A percentile compares a stretch with the other conserved stretches of the same genome.
Conservation (phyloP, 2,329 filamentous ascomycete species). For the Colletotrichum plurivorum region DNA sequence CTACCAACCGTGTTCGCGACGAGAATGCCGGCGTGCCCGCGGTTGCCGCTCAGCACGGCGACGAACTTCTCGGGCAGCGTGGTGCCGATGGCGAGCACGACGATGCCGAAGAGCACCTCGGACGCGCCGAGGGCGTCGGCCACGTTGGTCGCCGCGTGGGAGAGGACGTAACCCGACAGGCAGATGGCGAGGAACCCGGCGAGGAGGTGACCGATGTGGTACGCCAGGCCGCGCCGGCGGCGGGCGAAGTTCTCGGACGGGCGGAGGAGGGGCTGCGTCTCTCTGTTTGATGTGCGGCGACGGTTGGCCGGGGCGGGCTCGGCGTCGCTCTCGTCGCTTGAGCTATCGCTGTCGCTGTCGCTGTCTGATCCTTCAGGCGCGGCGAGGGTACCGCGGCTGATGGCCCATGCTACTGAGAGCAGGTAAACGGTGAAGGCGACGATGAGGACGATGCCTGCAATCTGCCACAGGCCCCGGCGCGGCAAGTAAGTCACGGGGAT, state of each 20-base stretch:
- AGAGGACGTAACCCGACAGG: slow-evolving; percentile 64
- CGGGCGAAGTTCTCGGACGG: slow-evolving; percentile 22
- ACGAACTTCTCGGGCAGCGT: slow-evolving; percentile 69
- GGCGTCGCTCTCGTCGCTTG: slow-evolving; percentile 44
- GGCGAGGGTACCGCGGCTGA: slow-evolving; percentile 57
- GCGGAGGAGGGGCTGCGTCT: slow-evolving; percentile 28
- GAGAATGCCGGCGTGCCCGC: slow-evolving; percentile 63
- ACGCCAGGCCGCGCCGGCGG: slow-evolving; percentile 22
- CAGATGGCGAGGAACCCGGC: slow-evolving; percentile 61
- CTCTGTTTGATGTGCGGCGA: background rate
- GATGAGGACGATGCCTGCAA: slow-evolving; percentile 56
- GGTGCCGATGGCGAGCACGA: slow-evolving; percentile 64
- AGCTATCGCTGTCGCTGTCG: slow-evolving; percentile 42
- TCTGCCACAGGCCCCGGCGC: slow-evolving; percentile 43
- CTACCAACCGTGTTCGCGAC: slow-evolving; percentile 67
- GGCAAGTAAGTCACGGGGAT: slow-evolving; percentile 48
- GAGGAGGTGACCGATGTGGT: slow-evolving; percentile 53
- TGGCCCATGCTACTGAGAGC: slow-evolving; percentile 58
- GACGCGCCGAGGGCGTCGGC: slow-evolving; percentile 58
- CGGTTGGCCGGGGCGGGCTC: background rate
- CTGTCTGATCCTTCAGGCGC: slow-evolving; percentile 55
- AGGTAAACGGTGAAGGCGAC: slow-evolving; percentile 60
- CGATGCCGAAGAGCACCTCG: slow-evolving; percentile 61
- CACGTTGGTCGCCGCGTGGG: slow-evolving; percentile 60
- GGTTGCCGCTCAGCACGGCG: slow-evolving; percentile 61